A percentile compares a stretch with the other conserved stretches of the same genome.
Conservation (phyloP, 345 rosid species). For the Pugionium dolabratum region DNA sequence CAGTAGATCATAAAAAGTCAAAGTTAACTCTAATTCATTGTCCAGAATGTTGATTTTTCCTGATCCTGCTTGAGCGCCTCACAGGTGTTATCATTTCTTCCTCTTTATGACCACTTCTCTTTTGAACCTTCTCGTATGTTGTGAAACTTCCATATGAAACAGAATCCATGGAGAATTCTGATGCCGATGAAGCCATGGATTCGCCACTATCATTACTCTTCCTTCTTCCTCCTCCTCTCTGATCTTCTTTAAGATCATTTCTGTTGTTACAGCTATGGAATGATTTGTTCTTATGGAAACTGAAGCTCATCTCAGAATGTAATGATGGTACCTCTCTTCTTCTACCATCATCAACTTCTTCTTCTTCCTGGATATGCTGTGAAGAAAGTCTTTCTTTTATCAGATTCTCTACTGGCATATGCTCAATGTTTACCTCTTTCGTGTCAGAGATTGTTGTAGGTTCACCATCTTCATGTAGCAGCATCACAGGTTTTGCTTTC, state of each 20-base stretch:
- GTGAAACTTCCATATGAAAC: conserved; percentile 83
- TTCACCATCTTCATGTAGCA: conserved; percentile 23
- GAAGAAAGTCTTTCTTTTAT: conserved; percentile 42
- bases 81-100: conserved; percentile 66
- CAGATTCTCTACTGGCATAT: conserved; percentile 31
- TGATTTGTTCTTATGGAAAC: conserved; percentile 47
- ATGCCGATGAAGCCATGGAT: conserved; percentile 73
- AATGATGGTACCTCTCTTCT: conserved; percentile 22
- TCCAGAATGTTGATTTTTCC: conserved; percentile 54
- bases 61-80: conserved; percentile 84
- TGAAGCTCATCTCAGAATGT: conserved; percentile 51
- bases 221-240: conserved; percentile 47
- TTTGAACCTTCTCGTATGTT: conserved; percentile 65
- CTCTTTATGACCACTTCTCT: conserved; percentile 61
- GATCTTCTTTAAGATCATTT: conserved; percentile 34
- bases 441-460: conserved; percentile 21
- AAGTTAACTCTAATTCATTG: conserved; percentile 24
- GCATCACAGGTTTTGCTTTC: conserved; percentile 32
- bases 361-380: conserved; percentile 42
- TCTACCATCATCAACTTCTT: conserved; percentile 41
- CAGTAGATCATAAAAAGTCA: conserved; percentile 9
- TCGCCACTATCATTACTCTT: conserved; percentile 49
- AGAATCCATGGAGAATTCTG: conserved; percentile 59
- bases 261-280: conserved; percentile 34
- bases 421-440: conserved; percentile 16